These are phyloP conservation scores for Rhododendron ovatum DNA, from an alignment of 148 eudicot species.

Conservation along the genomic window DNA sequence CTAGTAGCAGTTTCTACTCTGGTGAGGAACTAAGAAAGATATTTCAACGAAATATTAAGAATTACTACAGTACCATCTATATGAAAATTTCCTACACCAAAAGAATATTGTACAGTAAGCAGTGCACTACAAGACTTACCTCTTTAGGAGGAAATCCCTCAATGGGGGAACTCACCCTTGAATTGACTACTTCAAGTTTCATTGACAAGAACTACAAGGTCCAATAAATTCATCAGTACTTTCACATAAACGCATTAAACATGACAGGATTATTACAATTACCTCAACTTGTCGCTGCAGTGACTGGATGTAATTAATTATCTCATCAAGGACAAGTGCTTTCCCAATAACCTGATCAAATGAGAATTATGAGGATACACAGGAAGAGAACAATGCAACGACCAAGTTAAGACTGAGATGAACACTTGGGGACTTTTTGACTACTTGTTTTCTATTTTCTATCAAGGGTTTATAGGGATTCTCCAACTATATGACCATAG, in stretches of 20 bases:
- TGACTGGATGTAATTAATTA: constrained; percentile 82
- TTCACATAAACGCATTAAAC: neutral
- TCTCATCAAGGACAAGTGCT: constrained; percentile 87
- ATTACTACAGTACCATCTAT: neutral
- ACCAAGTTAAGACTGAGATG: neutral
- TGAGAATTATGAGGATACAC: neutral
- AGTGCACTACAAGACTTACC: constrained; percentile 35
- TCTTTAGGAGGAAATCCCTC: constrained; percentile 65
- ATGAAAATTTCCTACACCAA: neutral
- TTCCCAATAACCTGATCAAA: constrained; percentile 69
- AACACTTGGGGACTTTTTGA: neutral
- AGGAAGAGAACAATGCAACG: neutral
- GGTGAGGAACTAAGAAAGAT: neutral
- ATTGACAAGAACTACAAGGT: constrained; percentile 71
- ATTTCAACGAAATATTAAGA: neutral
- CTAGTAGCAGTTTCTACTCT: neutral
- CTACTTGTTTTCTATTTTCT: neutral
- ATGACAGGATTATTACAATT: neutral
- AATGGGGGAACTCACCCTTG: constrained; percentile 45
- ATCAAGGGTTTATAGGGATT: neutral
- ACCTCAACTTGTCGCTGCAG: constrained; percentile 89
- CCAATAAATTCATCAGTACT: neutral
- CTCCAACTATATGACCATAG: neutral
- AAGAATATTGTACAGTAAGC: neutral
- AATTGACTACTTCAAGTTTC: constrained; percentile 87